phyloP scores from a whole-genome alignment of 2,329 filamentous ascomycete species.

The Stemphylium vesicarium region DNA sequence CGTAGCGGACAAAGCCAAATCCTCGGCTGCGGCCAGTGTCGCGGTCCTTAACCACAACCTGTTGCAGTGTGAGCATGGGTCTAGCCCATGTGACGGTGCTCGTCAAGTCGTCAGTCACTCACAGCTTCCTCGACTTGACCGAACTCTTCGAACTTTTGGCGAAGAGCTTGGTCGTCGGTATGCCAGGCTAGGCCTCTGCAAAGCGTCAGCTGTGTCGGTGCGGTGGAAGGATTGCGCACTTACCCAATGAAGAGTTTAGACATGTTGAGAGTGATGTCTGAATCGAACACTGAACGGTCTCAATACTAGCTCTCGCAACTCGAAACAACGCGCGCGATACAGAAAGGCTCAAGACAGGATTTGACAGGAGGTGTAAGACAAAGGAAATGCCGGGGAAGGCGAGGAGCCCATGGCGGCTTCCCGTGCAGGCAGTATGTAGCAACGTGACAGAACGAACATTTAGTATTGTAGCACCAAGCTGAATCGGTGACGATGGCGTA shows the following conservation, averaged over 20 bases:
- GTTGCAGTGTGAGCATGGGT: conserved; percentile 28
- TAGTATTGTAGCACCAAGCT: conserved; percentile 41
- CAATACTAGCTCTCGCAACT: conserved; percentile 46
- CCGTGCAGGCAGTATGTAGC: conserved; percentile 38
- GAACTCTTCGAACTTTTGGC: conserved; percentile 91
- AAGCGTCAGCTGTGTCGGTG: conserved; percentile 13
- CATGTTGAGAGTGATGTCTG: conserved; percentile 62
- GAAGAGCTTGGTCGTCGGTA: conserved; percentile 86
- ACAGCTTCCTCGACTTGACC: conserved; percentile 94
- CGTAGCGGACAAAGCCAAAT: conserved; percentile 95
- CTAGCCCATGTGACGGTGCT: neutral
- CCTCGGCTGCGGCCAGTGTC: conserved; percentile 96
- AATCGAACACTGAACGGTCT: conserved; percentile 48
- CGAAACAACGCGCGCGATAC: conserved; percentile 36
- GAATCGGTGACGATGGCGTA: conserved; percentile 34
- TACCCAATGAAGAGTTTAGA: conserved; percentile 96
- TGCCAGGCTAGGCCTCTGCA: conserved; percentile 95
- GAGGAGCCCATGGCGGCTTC: conserved; percentile 40
- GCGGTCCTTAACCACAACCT: conserved; percentile 98
- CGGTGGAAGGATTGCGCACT: conserved; percentile 43
- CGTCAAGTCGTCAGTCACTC: conserved; percentile 56
- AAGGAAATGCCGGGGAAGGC: conserved; percentile 28
- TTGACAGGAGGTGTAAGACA: conserved; percentile 24
- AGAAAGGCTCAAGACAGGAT: conserved; percentile 32
- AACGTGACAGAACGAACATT: conserved; percentile 51